Conservation (phyloP, 345 rosid species). For the Ceriops decandra region DNA sequence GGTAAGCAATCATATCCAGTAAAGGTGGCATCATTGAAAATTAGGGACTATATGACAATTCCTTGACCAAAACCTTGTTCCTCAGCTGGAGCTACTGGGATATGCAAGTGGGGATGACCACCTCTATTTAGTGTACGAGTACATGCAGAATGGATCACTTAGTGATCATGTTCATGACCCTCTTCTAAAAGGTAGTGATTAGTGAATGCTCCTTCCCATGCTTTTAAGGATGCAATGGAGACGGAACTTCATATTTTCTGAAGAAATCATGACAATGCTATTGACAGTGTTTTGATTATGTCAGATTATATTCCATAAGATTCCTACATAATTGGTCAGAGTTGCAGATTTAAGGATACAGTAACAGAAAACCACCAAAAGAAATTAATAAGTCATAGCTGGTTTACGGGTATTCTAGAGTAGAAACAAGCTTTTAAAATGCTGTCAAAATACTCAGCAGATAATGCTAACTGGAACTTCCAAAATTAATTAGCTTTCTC, state of each 20-base stretch:
- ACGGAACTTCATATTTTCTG: too few relatives aligned
- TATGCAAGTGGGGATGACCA: slow-evolving; percentile 29
- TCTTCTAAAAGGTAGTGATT: slow-evolving; percentile 20
- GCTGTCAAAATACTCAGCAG: background rate
- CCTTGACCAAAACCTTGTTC: slow-evolving; percentile 6
- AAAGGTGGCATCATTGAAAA: background rate
- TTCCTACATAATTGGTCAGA: too few relatives aligned
- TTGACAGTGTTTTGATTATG: too few relatives aligned
- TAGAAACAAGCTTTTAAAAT: background rate
- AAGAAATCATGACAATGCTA: too few relatives aligned
- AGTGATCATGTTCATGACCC: slow-evolving; percentile 34
- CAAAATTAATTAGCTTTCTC: too few relatives aligned
- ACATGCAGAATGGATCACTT: slow-evolving; percentile 32
- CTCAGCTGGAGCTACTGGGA: slow-evolving; percentile 38
- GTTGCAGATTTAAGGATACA: too few relatives aligned
- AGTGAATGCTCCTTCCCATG: background rate
- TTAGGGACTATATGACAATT: background rate
- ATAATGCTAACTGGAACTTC: background rate
- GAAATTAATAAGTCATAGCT: too few relatives aligned
- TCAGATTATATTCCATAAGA: too few relatives aligned
- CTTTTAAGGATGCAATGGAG: too few relatives aligned
- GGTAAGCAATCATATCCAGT: slow-evolving; percentile 15
- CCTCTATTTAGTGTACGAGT: slow-evolving; percentile 32
- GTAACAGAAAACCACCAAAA: too few relatives aligned
- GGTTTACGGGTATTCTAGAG: too few relatives aligned